phyloP scores from a whole-genome alignment of 345 rosid genomes.

The Boechera divaricarpa region DNA sequence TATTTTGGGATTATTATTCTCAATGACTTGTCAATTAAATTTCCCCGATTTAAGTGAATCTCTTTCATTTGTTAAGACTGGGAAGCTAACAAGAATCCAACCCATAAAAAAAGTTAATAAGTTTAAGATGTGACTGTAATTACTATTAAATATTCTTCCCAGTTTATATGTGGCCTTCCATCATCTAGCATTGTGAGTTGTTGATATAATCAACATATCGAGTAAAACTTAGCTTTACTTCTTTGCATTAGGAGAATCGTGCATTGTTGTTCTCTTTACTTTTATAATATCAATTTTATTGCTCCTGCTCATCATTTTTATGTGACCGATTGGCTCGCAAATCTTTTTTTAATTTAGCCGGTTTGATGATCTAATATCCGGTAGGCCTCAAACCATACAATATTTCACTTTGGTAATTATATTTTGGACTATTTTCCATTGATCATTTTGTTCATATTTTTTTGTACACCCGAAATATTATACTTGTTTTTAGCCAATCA shows the following conservation, averaged over 20 bases:
- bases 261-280: background rate
- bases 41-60: slow-evolving; percentile 29
- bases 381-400: background rate
- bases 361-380: background rate
- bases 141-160: slow-evolving; percentile 19
- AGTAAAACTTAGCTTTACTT: slow-evolving; percentile 27
- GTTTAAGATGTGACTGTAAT: slow-evolving; percentile 17
- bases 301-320: background rate
- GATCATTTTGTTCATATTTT: background rate
- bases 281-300: background rate
- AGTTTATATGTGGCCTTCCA: slow-evolving; percentile 24
- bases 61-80: slow-evolving; percentile 9
- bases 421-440: background rate
- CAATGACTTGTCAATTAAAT: slow-evolving; percentile 32
- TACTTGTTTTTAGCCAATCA: background rate
- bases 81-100: slow-evolving; percentile 25
- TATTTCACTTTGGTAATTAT: background rate
- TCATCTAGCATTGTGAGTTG: slow-evolving; percentile 8
- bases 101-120: background rate
- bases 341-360: background rate
- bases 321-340: background rate
- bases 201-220: slow-evolving; percentile 9
- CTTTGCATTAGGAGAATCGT: slow-evolving; percentile 9
- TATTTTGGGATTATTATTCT: slow-evolving; percentile 12
- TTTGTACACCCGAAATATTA: background rate